Evolutionary conservation across 163 green algal genomes (phyloP), one percentile per base, ranked within the genome.

Genomic region (Prototheca stagnorum): DNA sequence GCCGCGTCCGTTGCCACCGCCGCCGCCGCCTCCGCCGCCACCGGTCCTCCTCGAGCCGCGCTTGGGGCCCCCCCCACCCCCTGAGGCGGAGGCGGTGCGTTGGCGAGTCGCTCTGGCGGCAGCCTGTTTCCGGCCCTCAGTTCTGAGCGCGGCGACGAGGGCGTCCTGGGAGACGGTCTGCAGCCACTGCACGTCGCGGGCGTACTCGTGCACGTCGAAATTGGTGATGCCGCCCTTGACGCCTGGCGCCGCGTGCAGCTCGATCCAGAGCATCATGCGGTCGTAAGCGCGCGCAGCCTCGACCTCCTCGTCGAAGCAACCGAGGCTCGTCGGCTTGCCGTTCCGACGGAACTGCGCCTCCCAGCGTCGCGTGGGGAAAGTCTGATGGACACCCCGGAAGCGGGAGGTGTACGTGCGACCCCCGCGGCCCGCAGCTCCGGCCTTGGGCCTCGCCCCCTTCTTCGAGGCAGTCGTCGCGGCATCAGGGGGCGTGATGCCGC

Each of bases 181-280:
- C 21, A 92, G 78, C 69, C 54, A 74, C 21, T 58, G 28, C 3
- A 92, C 53, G 44, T 86, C 70, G 34, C 65, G 69, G 29, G 81
- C 70, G 54, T 94, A 94, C 53, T 92, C 73, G 7, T 53, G 53
- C 0, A 75, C 34, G 42, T 88, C 79, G 67, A 93, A 95, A 64
- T 95, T 95, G n/a, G 83, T 92, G 50, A 92, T 85, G 47, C 66
- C 74, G 4, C 61, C 62, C 51, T 82, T 82, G 26, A 72, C 44
- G 19, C 61, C 62, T 19, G 44, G 45, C 24, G 55, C 75, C 19
- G 82, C 66, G 67, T 95, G 84, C 53, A 95, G 67, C 64, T 93
- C 80, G 51, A 77, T 87, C 85, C 85, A 95, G 34, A 95, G 62
- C 82, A 92, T 92, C 85, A 95, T 95, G 56, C 82, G 85, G 74